Conservation (phyloP, 371 early-diverging fungal genomes). For the Neoconidiobolus thromboides region DNA sequence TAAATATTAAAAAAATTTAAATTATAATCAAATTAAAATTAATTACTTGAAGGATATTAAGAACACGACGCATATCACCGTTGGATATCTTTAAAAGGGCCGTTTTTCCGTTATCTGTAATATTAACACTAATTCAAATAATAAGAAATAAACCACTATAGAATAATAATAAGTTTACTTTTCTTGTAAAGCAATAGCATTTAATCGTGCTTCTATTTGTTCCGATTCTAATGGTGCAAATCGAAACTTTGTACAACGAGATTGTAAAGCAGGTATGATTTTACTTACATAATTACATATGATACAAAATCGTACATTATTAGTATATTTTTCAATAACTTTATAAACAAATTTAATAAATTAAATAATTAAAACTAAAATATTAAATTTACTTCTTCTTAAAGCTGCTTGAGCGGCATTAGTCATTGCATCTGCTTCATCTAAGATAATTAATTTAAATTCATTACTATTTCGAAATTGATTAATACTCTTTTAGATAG, state of each 20-base stretch:
- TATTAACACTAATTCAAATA: slow-evolving; percentile 31
- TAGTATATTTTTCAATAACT: slow-evolving; percentile 97
- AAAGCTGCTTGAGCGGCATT: slow-evolving; percentile 91
- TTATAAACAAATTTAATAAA: not conserved
- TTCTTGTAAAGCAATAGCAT: slow-evolving; percentile 53
- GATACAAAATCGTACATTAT: slow-evolving; percentile 94
- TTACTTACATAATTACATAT: slow-evolving; percentile 98
- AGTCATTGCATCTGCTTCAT: slow-evolving; percentile 99
- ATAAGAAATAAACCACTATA: not conserved
- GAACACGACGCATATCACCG: slow-evolving; percentile 94
- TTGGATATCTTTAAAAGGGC: slow-evolving; percentile 61
- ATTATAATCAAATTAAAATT: not conserved
- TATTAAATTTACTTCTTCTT: slow-evolving; percentile 45
- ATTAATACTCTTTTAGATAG: too few species aligned
- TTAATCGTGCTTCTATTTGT: slow-evolving; percentile 56
- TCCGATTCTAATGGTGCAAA: slow-evolving; percentile 75
- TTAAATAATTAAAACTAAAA: not conserved
- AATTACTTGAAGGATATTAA: slow-evolving; percentile 75
- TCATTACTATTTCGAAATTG: slow-evolving; percentile 14
- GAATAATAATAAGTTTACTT: slow-evolving; percentile 16
- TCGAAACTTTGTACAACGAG: slow-evolving; percentile 95
- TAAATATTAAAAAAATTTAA: not conserved
- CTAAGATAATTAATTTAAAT: slow-evolving; percentile 91
- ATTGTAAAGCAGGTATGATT: slow-evolving; percentile 96
- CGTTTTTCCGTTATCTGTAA: slow-evolving; percentile 59